Conservation (phyloP, 2,329 filamentous ascomycete species). For the Dactylellina sp. region DNA sequence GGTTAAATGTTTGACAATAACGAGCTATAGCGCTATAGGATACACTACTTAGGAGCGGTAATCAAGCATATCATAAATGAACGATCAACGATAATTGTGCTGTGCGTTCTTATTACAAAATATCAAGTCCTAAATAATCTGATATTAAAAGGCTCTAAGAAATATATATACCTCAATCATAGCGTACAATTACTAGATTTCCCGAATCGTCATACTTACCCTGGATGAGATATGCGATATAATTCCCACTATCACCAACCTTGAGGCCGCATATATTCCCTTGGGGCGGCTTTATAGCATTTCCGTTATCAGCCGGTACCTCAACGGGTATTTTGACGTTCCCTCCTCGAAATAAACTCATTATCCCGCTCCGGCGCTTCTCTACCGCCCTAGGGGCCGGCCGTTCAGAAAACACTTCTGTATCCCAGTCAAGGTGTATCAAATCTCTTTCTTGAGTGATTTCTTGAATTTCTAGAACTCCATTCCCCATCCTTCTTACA, state of each 20-base stretch:
- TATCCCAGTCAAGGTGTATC: slow-evolving; percentile 11
- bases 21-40: no score
- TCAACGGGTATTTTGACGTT: background rate
- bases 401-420: background rate
- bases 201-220: background rate
- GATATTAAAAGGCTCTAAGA: no score
- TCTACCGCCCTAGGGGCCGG: slow-evolving; percentile 25
- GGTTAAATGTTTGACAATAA: no score
- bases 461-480: slow-evolving; percentile 7
- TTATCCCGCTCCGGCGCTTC: slow-evolving; percentile 30
- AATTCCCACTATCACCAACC: slow-evolving; percentile 40
- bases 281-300: slow-evolving; percentile 6
- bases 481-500: background rate
- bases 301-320: background rate
- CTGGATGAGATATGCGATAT: slow-evolving; percentile 26
- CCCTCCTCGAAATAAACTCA: slow-evolving; percentile 23
- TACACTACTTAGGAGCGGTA: no score
- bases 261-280: slow-evolving; percentile 35
- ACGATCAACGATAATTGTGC: no score
- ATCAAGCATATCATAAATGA: no score
- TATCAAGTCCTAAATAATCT: no score
- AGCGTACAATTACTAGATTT: slow-evolving; percentile 32
- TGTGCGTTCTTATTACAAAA: no score
- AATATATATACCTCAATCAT: slow-evolving; percentile 12
- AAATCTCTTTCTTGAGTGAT: background rate